Percentiles rank a stretch among this genome's conserved stretches.
Evolutionary conservation across 2,329 filamentous ascomycete species (phyloP).

Genomic region (Fusarium sp.): DNA sequence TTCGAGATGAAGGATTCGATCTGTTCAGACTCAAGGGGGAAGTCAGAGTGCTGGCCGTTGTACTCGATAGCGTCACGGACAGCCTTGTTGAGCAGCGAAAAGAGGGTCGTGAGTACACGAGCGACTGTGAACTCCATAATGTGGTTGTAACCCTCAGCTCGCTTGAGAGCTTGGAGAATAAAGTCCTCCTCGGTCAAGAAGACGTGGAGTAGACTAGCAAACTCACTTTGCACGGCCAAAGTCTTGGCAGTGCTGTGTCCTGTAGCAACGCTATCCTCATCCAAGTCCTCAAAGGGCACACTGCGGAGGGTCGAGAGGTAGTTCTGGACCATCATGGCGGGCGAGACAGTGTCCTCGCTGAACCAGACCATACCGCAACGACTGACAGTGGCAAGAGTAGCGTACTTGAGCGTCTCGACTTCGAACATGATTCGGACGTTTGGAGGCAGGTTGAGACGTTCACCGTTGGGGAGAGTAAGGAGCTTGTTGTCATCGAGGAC

Average conservation of each 20-base stretch:
- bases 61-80: slow-evolving; percentile 95
- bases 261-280: slow-evolving; percentile 86
- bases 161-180: slow-evolving; percentile 78
- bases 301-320: slow-evolving; percentile 87
- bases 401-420: slow-evolving; percentile 97
- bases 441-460: slow-evolving; percentile 91
- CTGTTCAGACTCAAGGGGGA: slow-evolving; percentile 89
- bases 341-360: slow-evolving; percentile 95
- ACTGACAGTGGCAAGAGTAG: slow-evolving; percentile 97
- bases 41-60: slow-evolving; percentile 93
- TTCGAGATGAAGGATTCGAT: slow-evolving; percentile 91
- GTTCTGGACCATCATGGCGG: slow-evolving; percentile 91
- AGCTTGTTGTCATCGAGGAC: slow-evolving; percentile 99
- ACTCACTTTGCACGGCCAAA: slow-evolving; percentile 79
- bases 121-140: slow-evolving; percentile 99
- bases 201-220: slow-evolving; percentile 81
- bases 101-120: slow-evolving; percentile 89
- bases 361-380: slow-evolving; percentile 99
- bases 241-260: slow-evolving; percentile 82
- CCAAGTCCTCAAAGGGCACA: slow-evolving; percentile 91
- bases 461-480: slow-evolving; percentile 94
- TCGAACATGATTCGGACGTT: slow-evolving; percentile 99
- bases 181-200: slow-evolving; percentile 84
- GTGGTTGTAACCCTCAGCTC: slow-evolving; percentile 84
- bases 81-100: slow-evolving; percentile 94